These are phyloP conservation scores for Penicillium samsonianum DNA, from an alignment of 495 filamentous ascomycete species.

Conservation along the genomic window DNA sequence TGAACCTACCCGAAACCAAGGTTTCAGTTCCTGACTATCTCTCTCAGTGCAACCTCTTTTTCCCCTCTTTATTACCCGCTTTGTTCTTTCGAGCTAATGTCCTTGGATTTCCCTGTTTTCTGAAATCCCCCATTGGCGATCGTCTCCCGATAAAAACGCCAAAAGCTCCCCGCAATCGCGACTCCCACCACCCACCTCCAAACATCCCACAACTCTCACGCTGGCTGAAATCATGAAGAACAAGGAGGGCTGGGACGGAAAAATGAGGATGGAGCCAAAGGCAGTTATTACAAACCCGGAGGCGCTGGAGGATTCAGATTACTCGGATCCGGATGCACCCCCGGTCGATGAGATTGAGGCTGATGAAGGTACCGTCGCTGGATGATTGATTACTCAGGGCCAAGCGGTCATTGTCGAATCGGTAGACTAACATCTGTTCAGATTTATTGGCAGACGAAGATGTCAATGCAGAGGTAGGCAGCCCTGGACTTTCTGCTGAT, in stretches of 20 bases:
- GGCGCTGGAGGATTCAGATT: conserved; percentile 76
- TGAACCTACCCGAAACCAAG: conserved; percentile 2
- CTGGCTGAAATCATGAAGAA: conserved; percentile 46
- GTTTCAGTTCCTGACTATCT: conserved; percentile 6
- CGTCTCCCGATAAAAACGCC: conserved; percentile 8
- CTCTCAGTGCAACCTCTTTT: conserved; percentile 6
- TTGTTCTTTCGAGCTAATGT: background rate
- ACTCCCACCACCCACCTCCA: conserved; percentile 23
- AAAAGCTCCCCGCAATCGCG: conserved; percentile 30
- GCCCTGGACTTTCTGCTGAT: conserved; percentile 4
- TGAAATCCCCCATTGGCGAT: conserved; percentile 3
- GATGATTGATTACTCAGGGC: conserved; percentile 1
- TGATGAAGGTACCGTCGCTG: conserved; percentile 67
- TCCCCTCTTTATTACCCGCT: too few relatives aligned
- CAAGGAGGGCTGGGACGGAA: conserved; percentile 91
- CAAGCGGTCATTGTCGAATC: background rate
- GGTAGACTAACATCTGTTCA: conserved; percentile 27
- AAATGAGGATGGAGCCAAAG: conserved; percentile 70
- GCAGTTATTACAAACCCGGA: conserved; percentile 71
- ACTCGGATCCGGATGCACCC: conserved; percentile 79
- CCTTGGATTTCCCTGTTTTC: background rate
- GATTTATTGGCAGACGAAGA: conserved; percentile 70
- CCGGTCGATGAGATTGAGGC: conserved; percentile 74
- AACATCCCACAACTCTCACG: conserved; percentile 15
- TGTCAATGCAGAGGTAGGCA: conserved; percentile 53